phyloP scores from a whole-genome alignment of 2,329 filamentous ascomycete species.

The Setomelanomma holmii region DNA sequence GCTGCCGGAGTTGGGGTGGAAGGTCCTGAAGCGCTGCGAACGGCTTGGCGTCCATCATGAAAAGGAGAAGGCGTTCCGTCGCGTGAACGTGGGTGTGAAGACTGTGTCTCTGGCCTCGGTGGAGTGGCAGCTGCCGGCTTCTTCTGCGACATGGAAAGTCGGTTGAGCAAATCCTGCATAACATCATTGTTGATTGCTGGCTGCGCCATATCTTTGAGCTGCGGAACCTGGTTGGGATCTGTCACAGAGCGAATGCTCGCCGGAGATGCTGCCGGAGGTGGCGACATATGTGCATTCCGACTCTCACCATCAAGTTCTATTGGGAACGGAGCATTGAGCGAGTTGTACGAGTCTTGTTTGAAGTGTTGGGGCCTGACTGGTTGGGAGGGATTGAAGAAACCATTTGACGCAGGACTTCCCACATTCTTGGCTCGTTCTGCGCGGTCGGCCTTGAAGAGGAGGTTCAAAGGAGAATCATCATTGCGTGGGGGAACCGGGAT shows the following conservation, averaged over 20 bases:
- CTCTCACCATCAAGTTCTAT: conserved; percentile 67
- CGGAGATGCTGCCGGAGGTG: conserved; percentile 32
- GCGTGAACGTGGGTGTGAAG: conserved; percentile 30
- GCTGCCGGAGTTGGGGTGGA: conserved; percentile 39
- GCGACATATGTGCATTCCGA: conserved; percentile 26
- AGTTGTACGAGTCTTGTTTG: conserved; percentile 54
- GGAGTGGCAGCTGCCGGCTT: conserved; percentile 31
- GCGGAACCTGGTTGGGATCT: conserved; percentile 39
- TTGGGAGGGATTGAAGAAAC: conserved; percentile 22
- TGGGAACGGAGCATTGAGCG: conserved; percentile 66
- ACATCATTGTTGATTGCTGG: conserved; percentile 55
- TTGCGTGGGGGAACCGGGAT: conserved; percentile 51
- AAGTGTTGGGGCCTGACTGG: conserved; percentile 40
- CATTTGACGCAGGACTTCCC: conserved; percentile 41
- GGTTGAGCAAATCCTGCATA: conserved; percentile 53
- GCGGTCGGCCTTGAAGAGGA: conserved; percentile 87
- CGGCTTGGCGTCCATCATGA: conserved; percentile 40
- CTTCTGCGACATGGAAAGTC: conserved; percentile 47
- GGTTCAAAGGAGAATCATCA: conserved; percentile 80
- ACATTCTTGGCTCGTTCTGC: conserved; percentile 73
- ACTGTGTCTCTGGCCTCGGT: conserved; percentile 27
- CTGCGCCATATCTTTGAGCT: conserved; percentile 24
- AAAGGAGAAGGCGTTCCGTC: conserved; percentile 51
- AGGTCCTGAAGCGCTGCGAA: conserved; percentile 42
- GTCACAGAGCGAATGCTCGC: conserved; percentile 36